These are phyloP conservation scores for Brassica nigra DNA, from an alignment of 345 rosid genomes.

Conservation along the genomic window DNA sequence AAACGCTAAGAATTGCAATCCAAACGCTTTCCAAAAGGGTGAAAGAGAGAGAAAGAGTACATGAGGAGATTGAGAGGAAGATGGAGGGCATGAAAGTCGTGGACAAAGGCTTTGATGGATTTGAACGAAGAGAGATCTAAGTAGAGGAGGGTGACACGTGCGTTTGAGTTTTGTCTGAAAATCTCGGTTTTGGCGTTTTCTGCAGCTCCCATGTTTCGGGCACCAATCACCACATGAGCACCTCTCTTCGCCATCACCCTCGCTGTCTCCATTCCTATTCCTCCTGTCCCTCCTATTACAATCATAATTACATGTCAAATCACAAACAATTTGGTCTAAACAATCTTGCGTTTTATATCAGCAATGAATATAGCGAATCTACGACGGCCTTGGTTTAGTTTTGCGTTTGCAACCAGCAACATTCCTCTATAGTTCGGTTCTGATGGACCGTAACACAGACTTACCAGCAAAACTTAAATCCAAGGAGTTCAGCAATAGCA, in stretches of 20 bases:
- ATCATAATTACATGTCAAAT: not conserved
- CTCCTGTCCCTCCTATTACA: slow-evolving; percentile 78
- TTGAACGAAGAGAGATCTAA: slow-evolving; percentile 41
- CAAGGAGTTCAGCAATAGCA: not conserved
- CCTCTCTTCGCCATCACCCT: slow-evolving; percentile 64
- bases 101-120: slow-evolving; percentile 39
- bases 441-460: not conserved
- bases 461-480: not conserved
- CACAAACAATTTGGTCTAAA: not conserved
- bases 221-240: slow-evolving; percentile 79
- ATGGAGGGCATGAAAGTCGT: slow-evolving; percentile 36
- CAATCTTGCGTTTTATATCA: not conserved
- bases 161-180: slow-evolving; percentile 40
- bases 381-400: not conserved
- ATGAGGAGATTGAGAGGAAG: slow-evolving; percentile 44
- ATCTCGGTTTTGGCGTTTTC: slow-evolving; percentile 56
- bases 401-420: not conserved
- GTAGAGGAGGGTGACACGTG: slow-evolving; percentile 40
- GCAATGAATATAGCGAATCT: not conserved
- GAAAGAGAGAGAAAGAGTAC: not conserved
- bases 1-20: slow-evolving; percentile 16
- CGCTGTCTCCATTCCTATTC: slow-evolving; percentile 91
- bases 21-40: not conserved
- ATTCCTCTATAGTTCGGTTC: not conserved
- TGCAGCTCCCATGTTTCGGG: slow-evolving; percentile 76